Conservation (phyloP, 1,284 basidiomycete species). For the Exobasidium cylindrosporum region DNA sequence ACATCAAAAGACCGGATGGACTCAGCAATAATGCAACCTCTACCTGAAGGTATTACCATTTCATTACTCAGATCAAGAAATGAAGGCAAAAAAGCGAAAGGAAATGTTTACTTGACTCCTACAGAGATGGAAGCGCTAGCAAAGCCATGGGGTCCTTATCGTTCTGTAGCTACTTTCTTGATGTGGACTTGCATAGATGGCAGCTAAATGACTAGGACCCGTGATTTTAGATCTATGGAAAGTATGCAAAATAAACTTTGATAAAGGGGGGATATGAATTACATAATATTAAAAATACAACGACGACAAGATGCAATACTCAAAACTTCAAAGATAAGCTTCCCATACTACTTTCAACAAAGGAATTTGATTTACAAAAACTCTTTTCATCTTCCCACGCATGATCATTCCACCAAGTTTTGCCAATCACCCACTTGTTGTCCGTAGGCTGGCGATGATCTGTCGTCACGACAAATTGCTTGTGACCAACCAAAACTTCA, state of each 20-base stretch:
- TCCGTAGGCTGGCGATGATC: neutral
- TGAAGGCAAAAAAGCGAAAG: slow-evolving; percentile 49
- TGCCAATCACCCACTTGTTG: neutral
- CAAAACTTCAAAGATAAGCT: neutral
- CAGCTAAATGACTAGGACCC: slow-evolving; percentile 10
- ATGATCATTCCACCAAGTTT: neutral
- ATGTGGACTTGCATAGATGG: slow-evolving; percentile 42
- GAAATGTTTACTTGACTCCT: slow-evolving; percentile 42
- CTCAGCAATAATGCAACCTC: slow-evolving; percentile 3
- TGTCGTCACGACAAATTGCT: neutral
- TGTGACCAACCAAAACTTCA: no score
- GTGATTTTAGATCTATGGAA: no score
- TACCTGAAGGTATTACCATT: slow-evolving; percentile 20
- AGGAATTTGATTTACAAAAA: neutral
- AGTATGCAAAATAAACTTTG: no score
- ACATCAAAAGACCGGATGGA: neutral
- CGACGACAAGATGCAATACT: neutral
- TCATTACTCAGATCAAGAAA: slow-evolving; percentile 30
- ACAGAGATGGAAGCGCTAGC: slow-evolving; percentile 49
- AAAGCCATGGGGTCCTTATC: slow-evolving; percentile 42
- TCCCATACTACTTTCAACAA: neutral
- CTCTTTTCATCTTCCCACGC: neutral
- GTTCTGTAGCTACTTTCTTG: slow-evolving; percentile 44
- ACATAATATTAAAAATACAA: no score
- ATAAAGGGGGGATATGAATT: no score